phyloP scores from a whole-genome alignment of 805 yeast species.

The Geotrichum ghanense region DNA sequence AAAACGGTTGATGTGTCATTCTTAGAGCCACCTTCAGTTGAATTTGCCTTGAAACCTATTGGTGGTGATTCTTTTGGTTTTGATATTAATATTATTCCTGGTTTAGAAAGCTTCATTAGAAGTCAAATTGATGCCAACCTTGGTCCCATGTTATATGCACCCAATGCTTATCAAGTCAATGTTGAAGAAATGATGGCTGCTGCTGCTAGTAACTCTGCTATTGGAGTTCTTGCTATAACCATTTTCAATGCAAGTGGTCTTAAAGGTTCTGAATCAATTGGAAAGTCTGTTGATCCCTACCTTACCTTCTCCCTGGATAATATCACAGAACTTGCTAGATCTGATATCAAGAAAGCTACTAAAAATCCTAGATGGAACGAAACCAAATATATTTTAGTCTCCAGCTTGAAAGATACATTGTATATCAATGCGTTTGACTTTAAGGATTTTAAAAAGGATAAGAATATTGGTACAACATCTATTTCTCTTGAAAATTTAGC shows the following conservation, averaged over 20 bases:
- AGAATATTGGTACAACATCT: slow-evolving; percentile 64
- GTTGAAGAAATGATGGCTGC: slow-evolving; percentile 86
- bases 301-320: slow-evolving; percentile 56
- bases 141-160: slow-evolving; percentile 81
- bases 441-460: slow-evolving; percentile 70
- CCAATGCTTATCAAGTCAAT: slow-evolving; percentile 87
- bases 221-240: slow-evolving; percentile 72
- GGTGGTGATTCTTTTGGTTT: slow-evolving; percentile 80
- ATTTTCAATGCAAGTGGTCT: slow-evolving; percentile 57
- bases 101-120: slow-evolving; percentile 68
- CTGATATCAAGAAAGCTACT: slow-evolving; percentile 59
- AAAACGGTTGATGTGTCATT: slow-evolving; percentile 82
- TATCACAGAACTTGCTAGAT: slow-evolving; percentile 45
- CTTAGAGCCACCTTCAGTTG: slow-evolving; percentile 79
- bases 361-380: slow-evolving; percentile 76
- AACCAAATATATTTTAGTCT: slow-evolving; percentile 55
- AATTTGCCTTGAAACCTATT: slow-evolving; percentile 65
- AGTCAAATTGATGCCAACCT: slow-evolving; percentile 76
- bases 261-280: slow-evolving; percentile 54
- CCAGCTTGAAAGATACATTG: slow-evolving; percentile 74
- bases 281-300: slow-evolving; percentile 86
- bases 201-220: slow-evolving; percentile 61
- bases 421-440: slow-evolving; percentile 61
- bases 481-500: slow-evolving; percentile 59
- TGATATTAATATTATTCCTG: slow-evolving; percentile 83